Evolutionary conservation across 352 stramenopile genomes (phyloP).

Genomic region (Pythium insidiosum): DNA sequence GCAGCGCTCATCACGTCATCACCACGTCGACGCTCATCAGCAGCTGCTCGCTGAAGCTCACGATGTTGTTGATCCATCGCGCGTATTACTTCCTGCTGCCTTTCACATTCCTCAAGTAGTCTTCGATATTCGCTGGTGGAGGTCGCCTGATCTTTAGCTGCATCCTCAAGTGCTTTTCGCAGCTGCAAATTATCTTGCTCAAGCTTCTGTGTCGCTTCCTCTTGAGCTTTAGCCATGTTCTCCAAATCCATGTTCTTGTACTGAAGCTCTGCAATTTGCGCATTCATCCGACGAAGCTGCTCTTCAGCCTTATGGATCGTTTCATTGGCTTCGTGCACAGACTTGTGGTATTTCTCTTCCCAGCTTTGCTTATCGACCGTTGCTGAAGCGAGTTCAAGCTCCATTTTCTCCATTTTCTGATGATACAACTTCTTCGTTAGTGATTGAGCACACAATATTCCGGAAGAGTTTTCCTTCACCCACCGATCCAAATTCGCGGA

Average conservation of each 20-base stretch:
- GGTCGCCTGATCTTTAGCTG: slow-evolving; percentile 30
- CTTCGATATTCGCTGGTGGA: slow-evolving; percentile 34
- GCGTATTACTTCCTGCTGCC: slow-evolving; percentile 30
- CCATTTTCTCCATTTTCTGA: slow-evolving; percentile 49
- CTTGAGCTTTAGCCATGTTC: slow-evolving; percentile 28
- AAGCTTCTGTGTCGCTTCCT: slow-evolving; percentile 22
- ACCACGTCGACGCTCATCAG: slow-evolving; percentile 22
- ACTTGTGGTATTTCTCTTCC: slow-evolving; percentile 72
- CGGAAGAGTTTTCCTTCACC: background rate
- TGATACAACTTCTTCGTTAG: background rate
- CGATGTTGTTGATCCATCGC: slow-evolving; percentile 30
- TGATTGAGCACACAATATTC: background rate
- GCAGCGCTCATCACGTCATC: slow-evolving; percentile 18
- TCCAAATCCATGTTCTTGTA: slow-evolving; percentile 44
- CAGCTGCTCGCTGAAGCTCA: slow-evolving; percentile 32
- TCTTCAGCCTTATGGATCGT: slow-evolving; percentile 42
- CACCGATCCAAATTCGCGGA: slow-evolving; percentile 44
- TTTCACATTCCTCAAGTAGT: slow-evolving; percentile 26
- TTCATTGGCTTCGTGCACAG: slow-evolving; percentile 35
- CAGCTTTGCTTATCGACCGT: slow-evolving; percentile 64
- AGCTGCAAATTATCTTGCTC: slow-evolving; percentile 33
- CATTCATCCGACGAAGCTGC: slow-evolving; percentile 42
- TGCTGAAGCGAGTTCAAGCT: slow-evolving; percentile 40
- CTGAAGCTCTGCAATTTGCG: slow-evolving; percentile 38
- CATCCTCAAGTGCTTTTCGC: slow-evolving; percentile 29